A percentile compares a stretch with the other conserved stretches of the same genome.
phyloP scores from a whole-genome alignment of 2,329 filamentous ascomycete genomes.

The Cercospora beticola region DNA sequence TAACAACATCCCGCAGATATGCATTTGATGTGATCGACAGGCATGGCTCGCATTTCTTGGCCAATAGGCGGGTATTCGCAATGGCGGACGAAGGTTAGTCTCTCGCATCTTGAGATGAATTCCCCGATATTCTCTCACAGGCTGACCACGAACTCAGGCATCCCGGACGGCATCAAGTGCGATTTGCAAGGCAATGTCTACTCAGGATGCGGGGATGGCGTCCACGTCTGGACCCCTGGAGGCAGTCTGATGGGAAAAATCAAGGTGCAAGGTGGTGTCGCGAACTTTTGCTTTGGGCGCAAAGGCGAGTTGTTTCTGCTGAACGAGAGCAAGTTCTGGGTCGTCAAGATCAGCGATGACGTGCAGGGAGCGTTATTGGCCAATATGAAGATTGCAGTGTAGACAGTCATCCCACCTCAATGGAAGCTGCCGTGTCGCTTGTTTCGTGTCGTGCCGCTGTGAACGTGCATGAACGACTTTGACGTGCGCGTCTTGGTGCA shows the following conservation, averaged over 20 bases:
- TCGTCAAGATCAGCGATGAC: slow-evolving; percentile 23
- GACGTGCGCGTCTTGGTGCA: no score
- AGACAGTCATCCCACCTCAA: background rate
- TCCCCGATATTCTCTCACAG: background rate
- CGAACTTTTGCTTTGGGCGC: slow-evolving; percentile 37
- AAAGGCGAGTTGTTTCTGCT: slow-evolving; percentile 32
- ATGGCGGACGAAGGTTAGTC: slow-evolving; percentile 29
- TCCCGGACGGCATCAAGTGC: slow-evolving; percentile 60
- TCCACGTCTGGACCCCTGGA: slow-evolving; percentile 54
- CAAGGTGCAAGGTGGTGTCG: slow-evolving; percentile 45
- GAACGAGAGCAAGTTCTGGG: slow-evolving; percentile 32
- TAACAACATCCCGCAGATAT: slow-evolving; percentile 14
- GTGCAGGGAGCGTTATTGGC: slow-evolving; percentile 31
- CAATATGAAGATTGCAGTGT: slow-evolving; percentile 32
- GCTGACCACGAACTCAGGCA: slow-evolving; percentile 36
- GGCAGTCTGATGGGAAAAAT: slow-evolving; percentile 59
- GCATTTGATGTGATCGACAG: slow-evolving; percentile 36
- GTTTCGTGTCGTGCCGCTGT: background rate
- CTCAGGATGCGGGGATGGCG: slow-evolving; percentile 55
- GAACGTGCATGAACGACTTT: background rate
- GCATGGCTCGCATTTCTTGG: slow-evolving; percentile 29
- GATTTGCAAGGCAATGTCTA: slow-evolving; percentile 58
- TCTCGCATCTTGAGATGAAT: background rate
- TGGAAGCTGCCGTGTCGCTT: background rate
- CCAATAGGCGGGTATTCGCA: slow-evolving; percentile 33